Conservation (phyloP, 192 early-diverging fungal genomes). For the Coemansia sp. region DNA sequence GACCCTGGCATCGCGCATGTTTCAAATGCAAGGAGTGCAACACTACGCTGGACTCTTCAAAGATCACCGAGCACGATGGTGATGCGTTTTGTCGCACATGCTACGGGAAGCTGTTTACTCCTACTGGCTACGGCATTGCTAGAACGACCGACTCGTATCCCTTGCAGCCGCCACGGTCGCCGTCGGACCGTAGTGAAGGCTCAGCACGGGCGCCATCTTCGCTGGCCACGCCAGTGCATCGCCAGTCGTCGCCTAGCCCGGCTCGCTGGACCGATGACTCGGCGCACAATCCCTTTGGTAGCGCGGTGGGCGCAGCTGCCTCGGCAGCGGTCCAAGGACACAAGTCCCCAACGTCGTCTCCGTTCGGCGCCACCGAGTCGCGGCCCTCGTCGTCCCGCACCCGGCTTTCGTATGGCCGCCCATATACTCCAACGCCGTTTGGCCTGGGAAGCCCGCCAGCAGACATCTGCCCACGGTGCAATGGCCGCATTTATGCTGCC, state of each 20-base stretch:
- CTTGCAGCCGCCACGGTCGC: constrained; percentile 8
- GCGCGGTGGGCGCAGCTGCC: constrained; percentile 37
- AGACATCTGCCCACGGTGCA: constrained; percentile 50
- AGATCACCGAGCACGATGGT: constrained; percentile 50
- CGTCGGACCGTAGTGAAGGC: background rate
- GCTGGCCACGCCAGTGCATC: constrained; percentile 2
- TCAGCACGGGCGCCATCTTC: background rate
- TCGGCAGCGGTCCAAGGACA: constrained; percentile 37
- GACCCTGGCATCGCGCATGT: constrained; percentile 53
- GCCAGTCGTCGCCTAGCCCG: constrained; percentile 10
- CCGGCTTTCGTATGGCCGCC: constrained; percentile 32
- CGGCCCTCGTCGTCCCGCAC: constrained; percentile 32
- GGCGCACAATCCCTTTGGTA: constrained; percentile 23
- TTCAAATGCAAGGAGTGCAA: constrained; percentile 54
- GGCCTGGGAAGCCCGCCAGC: constrained; percentile 25
- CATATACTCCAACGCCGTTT: constrained; percentile 25
- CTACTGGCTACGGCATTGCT: constrained; percentile 47
- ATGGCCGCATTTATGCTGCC: constrained; percentile 41
- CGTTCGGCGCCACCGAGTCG: background rate
- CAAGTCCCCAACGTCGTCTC: constrained; percentile 6
- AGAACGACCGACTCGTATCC: constrained; percentile 36
- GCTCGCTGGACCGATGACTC: background rate
- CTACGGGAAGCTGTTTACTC: constrained; percentile 51
- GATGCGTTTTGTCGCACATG: constrained; percentile 53
- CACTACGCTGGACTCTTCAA: constrained; percentile 42